Evolutionary conservation across 257 asterid genomes (phyloP).

Genomic region (Craterostigma plantagineum): DNA sequence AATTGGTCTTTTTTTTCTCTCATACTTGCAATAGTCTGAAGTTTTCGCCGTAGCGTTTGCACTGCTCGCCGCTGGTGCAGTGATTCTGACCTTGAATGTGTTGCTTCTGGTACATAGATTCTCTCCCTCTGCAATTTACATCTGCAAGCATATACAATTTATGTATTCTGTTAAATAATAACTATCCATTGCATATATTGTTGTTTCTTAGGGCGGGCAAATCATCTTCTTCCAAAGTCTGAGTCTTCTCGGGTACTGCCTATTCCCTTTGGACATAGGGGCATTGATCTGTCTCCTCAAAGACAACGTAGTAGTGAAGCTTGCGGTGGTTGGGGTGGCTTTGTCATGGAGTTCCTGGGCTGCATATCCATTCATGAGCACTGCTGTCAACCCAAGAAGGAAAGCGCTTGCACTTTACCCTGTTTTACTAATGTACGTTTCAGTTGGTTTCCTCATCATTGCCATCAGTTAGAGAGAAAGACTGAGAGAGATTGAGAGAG

Average conservation of each 20-base stretch:
- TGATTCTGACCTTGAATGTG: slow-evolving; percentile 79
- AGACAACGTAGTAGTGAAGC: slow-evolving; percentile 59
- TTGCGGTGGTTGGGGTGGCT: slow-evolving; percentile 59
- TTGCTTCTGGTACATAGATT: slow-evolving; percentile 81
- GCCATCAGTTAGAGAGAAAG: slow-evolving; percentile 78
- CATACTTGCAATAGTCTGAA: slow-evolving; percentile 78
- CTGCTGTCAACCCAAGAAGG: slow-evolving; percentile 68
- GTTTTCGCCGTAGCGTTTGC: slow-evolving; percentile 98
- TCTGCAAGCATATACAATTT: neutral
- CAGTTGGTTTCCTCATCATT: slow-evolving; percentile 85
- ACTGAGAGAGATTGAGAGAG: no score
- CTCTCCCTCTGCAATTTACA: slow-evolving; percentile 10
- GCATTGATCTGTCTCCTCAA: slow-evolving; percentile 73
- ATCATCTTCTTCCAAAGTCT: slow-evolving; percentile 96
- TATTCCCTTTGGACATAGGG: slow-evolving; percentile 75
- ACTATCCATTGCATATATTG: slow-evolving; percentile 1
- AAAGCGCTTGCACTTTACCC: slow-evolving; percentile 95
- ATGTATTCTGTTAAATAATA: no score
- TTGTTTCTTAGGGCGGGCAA: slow-evolving; percentile 75
- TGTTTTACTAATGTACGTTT: slow-evolving; percentile 77
- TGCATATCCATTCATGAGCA: slow-evolving; percentile 96
- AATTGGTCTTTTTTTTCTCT: slow-evolving; percentile 5
- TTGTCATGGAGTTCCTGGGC: slow-evolving; percentile 99
- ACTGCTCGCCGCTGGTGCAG: slow-evolving; percentile 81
- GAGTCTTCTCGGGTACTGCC: slow-evolving; percentile 83